A percentile compares a stretch with the other conserved stretches of the same genome.
Conservation (phyloP, 2,329 filamentous ascomycete species). For the Botrytis pseudocinerea region DNA sequence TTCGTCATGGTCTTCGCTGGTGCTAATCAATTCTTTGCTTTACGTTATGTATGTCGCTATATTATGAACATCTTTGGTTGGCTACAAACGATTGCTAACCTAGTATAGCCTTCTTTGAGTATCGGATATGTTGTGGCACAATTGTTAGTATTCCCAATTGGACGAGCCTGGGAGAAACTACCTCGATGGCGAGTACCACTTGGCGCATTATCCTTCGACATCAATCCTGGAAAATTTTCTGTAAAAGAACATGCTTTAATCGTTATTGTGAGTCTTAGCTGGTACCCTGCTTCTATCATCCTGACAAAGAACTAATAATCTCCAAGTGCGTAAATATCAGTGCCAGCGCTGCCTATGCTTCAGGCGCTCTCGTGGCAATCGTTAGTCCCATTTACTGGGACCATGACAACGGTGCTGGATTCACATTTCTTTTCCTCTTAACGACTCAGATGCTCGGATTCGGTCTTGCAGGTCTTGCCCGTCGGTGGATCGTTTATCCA, state of each 20-base stretch:
- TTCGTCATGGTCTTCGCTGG: conserved; percentile 27
- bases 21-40: conserved; percentile 31
- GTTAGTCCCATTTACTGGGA: conserved; percentile 52
- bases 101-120: conserved; percentile 26
- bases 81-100: neutral
- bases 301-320: conserved; percentile 48
- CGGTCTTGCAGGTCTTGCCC: conserved; percentile 52
- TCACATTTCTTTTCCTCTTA: conserved; percentile 52
- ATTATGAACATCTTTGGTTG: neutral
- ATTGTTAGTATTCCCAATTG: conserved; percentile 45
- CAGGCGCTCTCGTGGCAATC: conserved; percentile 54
- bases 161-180: conserved; percentile 53
- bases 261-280: conserved; percentile 46
- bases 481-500: conserved; percentile 54
- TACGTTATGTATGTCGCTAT: conserved; percentile 21
- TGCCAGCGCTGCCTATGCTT: conserved; percentile 47
- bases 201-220: conserved; percentile 41
- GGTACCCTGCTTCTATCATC: neutral
- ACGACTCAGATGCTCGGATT: conserved; percentile 58
- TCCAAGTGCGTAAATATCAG: conserved; percentile 44
- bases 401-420: conserved; percentile 47
- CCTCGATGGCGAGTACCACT: conserved; percentile 51
- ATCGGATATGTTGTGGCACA: conserved; percentile 32
- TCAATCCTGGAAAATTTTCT: conserved; percentile 63
- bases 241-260: conserved; percentile 68